A percentile compares a stretch with the other conserved stretches of the same genome.
These are phyloP conservation scores for Trichosporon ovoides DNA, from an alignment of 1,284 basidiomycete genomes.

Conservation along the genomic window DNA sequence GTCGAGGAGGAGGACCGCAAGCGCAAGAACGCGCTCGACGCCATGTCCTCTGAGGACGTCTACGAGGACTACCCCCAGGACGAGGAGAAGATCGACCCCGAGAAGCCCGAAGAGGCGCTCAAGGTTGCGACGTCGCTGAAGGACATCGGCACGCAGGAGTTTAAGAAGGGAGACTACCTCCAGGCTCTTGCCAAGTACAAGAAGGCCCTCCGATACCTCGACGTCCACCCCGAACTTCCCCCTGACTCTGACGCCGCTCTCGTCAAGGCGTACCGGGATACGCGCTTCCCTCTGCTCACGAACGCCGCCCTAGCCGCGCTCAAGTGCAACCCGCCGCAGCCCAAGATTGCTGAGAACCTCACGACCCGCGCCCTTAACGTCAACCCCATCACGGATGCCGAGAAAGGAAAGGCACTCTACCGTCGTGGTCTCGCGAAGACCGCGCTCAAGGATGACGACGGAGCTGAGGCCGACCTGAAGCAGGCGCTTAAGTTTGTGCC, in stretches of 20 bases:
- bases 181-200: slow-evolving; percentile 77
- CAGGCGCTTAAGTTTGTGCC: slow-evolving; percentile 64
- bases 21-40: slow-evolving; percentile 28
- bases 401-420: slow-evolving; percentile 77
- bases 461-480: slow-evolving; percentile 67
- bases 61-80: slow-evolving; percentile 47
- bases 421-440: slow-evolving; percentile 68
- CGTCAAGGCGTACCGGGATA: slow-evolving; percentile 54
- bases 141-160: slow-evolving; percentile 54
- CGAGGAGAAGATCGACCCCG: slow-evolving; percentile 45
- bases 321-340: slow-evolving; percentile 55
- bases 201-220: slow-evolving; percentile 86
- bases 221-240: slow-evolving; percentile 69
- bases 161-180: slow-evolving; percentile 69
- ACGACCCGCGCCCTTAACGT: slow-evolving; percentile 43
- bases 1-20: slow-evolving; percentile 34
- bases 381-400: slow-evolving; percentile 40
- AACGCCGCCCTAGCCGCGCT: slow-evolving; percentile 77
- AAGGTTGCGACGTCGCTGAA: slow-evolving; percentile 52
- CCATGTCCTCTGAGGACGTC: slow-evolving; percentile 35
- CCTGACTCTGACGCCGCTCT: slow-evolving; percentile 59
- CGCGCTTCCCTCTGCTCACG: slow-evolving; percentile 68
- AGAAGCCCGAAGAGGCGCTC: slow-evolving; percentile 49
- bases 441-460: slow-evolving; percentile 51
- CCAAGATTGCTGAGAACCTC: slow-evolving; percentile 50